Percentiles rank a stretch among this genome's conserved stretches.
phyloP scores from a whole-genome alignment of 176 grass and related monocot genomes.

The Hordeum vulgare region DNA sequence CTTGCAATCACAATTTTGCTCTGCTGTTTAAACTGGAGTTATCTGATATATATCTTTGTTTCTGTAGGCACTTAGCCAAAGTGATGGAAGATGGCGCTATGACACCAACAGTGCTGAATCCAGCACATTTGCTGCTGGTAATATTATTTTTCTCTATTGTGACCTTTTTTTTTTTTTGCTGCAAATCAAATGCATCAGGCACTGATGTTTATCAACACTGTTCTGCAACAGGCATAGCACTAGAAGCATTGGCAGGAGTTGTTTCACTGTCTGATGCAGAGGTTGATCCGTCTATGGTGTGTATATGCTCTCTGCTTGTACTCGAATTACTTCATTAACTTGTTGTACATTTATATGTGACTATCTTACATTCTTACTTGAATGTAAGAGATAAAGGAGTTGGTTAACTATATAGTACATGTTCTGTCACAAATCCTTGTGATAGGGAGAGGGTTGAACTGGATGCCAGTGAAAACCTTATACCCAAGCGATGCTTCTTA shows the following conservation, averaged over 20 bases:
- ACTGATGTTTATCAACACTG: slow-evolving; percentile 18
- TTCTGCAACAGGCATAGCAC: slow-evolving; percentile 65
- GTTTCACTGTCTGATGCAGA: slow-evolving; percentile 61
- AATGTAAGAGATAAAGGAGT: not conserved
- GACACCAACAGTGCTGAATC: slow-evolving; percentile 88
- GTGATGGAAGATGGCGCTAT: slow-evolving; percentile 89
- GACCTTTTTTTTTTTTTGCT: not conserved
- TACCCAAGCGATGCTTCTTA: too few species aligned
- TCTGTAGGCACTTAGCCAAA: slow-evolving; percentile 81
- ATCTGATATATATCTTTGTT: slow-evolving; percentile 20
- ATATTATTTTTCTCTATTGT: not conserved
- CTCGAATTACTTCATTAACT: not conserved
- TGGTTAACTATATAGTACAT: not conserved
- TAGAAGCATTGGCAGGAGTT: slow-evolving; percentile 76
- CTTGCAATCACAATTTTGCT: not conserved
- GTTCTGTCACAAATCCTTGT: not conserved
- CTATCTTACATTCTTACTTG: slow-evolving; percentile 20
- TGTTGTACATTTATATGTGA: not conserved
- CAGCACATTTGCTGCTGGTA: slow-evolving; percentile 94
- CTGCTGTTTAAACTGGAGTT: not conserved
- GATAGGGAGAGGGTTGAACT: not conserved
- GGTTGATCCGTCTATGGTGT: slow-evolving; percentile 80
- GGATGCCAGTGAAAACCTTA: not conserved
- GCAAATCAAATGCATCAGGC: not conserved
- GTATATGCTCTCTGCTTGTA: not conserved